These are phyloP conservation scores for Apiospora koreana DNA, from an alignment of 2,329 filamentous ascomycete genomes.

Conservation along the genomic window DNA sequence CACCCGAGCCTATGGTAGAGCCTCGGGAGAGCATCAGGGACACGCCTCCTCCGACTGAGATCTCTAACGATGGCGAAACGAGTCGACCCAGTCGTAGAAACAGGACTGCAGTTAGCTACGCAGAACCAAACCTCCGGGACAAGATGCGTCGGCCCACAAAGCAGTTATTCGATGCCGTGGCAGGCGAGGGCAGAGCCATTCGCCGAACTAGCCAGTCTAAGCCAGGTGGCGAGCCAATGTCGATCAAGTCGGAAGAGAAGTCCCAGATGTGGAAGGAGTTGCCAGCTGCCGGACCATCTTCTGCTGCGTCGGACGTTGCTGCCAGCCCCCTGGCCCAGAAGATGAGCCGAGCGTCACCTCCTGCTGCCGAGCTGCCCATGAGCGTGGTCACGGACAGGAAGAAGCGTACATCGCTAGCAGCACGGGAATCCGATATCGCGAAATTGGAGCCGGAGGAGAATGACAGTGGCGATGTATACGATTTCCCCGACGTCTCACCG, in stretches of 20 bases:
- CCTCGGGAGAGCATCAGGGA: constrained; percentile 42
- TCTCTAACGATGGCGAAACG: constrained; percentile 56
- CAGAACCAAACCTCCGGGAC: constrained; percentile 76
- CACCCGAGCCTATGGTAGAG: constrained; percentile 45
- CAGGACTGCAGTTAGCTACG: constrained; percentile 73
- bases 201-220: constrained; percentile 42
- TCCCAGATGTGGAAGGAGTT: constrained; percentile 35
- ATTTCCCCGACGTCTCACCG: constrained; percentile 53
- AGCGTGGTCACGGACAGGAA: constrained; percentile 40
- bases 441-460: constrained; percentile 23
- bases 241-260: constrained; percentile 38
- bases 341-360: constrained; percentile 25
- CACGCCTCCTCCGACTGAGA: constrained; percentile 61
- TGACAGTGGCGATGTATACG: constrained; percentile 48
- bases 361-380: constrained; percentile 32
- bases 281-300: constrained; percentile 14
- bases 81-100: constrained; percentile 68
- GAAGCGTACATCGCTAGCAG: constrained; percentile 37
- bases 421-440: constrained; percentile 30
- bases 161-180: constrained; percentile 73
- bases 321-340: constrained; percentile 47
- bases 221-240: constrained; percentile 29
- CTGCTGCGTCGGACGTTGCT: constrained; percentile 25
- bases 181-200: constrained; percentile 59
- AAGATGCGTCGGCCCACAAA: constrained; percentile 85